Percentiles rank a stretch among this genome's conserved stretches.
phyloP scores from a whole-genome alignment of 108 stramenopile genomes.

The Nannochloropsis gaditana region DNA sequence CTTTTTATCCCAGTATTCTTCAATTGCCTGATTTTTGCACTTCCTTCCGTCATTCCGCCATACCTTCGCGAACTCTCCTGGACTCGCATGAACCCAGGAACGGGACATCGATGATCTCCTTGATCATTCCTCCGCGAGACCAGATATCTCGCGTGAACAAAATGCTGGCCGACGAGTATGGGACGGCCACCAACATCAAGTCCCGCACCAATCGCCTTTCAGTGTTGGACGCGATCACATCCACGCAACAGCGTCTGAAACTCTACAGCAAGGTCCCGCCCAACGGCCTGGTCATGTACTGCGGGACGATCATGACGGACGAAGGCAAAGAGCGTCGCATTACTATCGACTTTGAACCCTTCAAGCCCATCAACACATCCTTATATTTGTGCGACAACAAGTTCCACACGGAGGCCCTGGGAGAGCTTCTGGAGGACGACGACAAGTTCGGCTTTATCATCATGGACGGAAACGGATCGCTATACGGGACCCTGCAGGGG shows the following conservation, averaged over 20 bases:
- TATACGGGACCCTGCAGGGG: conserved; percentile 78
- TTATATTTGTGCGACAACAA: conserved; percentile 99
- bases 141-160: conserved; percentile 81
- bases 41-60: neutral
- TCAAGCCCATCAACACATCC: conserved; percentile 98
- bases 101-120: conserved; percentile 98
- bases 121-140: conserved; percentile 93
- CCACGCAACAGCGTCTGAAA: conserved; percentile 96
- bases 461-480: conserved; percentile 97
- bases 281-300: conserved; percentile 95
- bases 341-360: conserved; percentile 95
- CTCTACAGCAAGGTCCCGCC: conserved; percentile 86
- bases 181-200: conserved; percentile 98
- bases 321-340: conserved; percentile 97
- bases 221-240: conserved; percentile 94
- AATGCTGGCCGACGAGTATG: conserved; percentile 97
- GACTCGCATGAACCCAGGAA: conserved; percentile 59
- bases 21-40: neutral
- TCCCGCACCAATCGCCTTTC: conserved; percentile 74
- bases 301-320: conserved; percentile 95
- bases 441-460: conserved; percentile 96
- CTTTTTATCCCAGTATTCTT: neutral
- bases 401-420: conserved; percentile 93
- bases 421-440: conserved; percentile 96
- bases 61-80: neutral